Base-by-base conservation (phyloP, 768 basidiomycete genomes). In the Trametes gibbosa region DNA sequence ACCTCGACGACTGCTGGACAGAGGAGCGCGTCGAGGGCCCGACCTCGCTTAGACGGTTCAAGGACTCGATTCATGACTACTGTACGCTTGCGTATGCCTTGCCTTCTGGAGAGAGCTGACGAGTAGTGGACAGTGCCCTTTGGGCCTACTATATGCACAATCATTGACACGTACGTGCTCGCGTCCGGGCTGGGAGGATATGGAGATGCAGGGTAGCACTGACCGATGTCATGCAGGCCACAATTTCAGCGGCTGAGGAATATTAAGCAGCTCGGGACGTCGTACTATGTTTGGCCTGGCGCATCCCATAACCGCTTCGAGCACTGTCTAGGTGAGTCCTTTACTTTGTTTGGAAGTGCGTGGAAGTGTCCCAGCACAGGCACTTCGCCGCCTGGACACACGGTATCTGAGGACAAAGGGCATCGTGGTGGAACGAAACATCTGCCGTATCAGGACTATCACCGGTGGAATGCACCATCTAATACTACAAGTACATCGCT, bases 281-380 rank as follows among this genome's bases (percentile, higher is more conserved):
- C 87, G 0, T 86, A 84, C 63, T 84, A 81, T 61, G 87, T 93
- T 27, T 93, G 87, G 82, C 84, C 86, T 0, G 82, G 88, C 1
- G 92, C 88, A 0, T 81, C 87, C 0, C 92, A 93, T 65, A 92
- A 85, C 58, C 82, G 92, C 0, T 92, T 94, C 63, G 91, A 93
- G 64, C 91, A 94, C 67, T 87, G 81, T 61, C 74, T 94, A n/a
- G 91, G 91, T 87, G 50, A 23, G 71, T 59, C 21, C 73, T 69
- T 39, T 7, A 21, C 46, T 13, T 35, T 19, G n/a, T 21, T 35
- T 2, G 12, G 19, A 32, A 14, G 46, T 23, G 43, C 21, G 43
- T 8, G 43, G 43, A 9, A n/a, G n/a, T n/a, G n/a, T n/a, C n/a
- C n/a, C n/a, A n/a, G n/a, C n/a, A n/a, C n/a, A n/a, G n/a, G n/a